Conservation (phyloP, 2,329 filamentous ascomycete species). For the Aspergillus pseudoviridinutans region DNA sequence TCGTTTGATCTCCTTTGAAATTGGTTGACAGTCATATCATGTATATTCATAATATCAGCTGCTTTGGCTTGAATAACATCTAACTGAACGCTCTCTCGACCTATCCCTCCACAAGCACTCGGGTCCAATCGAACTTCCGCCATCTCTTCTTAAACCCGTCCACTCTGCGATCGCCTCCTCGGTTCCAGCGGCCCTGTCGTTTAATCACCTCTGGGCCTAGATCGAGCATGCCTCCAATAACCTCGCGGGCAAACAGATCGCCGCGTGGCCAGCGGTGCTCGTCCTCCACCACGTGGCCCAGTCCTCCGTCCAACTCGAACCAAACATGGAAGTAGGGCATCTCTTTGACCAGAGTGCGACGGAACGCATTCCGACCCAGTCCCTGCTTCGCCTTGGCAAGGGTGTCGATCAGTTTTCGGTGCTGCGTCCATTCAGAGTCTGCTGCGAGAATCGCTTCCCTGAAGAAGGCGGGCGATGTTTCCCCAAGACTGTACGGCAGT, state of each 20-base stretch:
- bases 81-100: neutral
- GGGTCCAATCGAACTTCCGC: slow-evolving; percentile 90
- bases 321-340: slow-evolving; percentile 99
- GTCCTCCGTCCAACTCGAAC: slow-evolving; percentile 86
- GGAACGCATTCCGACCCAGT: slow-evolving; percentile 75
- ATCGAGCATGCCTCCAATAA: slow-evolving; percentile 89
- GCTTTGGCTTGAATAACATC: neutral
- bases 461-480: slow-evolving; percentile 91
- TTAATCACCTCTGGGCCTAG: slow-evolving; percentile 77
- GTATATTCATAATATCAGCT: neutral
- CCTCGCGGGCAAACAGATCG: slow-evolving; percentile 87
- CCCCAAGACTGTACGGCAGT: slow-evolving; percentile 85
- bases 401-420: slow-evolving; percentile 92
- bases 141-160: slow-evolving; percentile 80
- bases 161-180: slow-evolving; percentile 60
- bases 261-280: slow-evolving; percentile 78
- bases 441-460: slow-evolving; percentile 83
- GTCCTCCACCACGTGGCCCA: slow-evolving; percentile 92
- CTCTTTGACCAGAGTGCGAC: slow-evolving; percentile 80
- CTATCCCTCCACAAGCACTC: slow-evolving; percentile 52
- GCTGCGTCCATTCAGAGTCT: slow-evolving; percentile 94
- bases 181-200: slow-evolving; percentile 81
- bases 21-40: neutral
- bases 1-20: neutral
- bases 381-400: slow-evolving; percentile 54